Evolutionary conservation across 202 grass and related monocot genomes (phyloP).

Genomic region (Schoenoplectus tabernaemontani): DNA sequence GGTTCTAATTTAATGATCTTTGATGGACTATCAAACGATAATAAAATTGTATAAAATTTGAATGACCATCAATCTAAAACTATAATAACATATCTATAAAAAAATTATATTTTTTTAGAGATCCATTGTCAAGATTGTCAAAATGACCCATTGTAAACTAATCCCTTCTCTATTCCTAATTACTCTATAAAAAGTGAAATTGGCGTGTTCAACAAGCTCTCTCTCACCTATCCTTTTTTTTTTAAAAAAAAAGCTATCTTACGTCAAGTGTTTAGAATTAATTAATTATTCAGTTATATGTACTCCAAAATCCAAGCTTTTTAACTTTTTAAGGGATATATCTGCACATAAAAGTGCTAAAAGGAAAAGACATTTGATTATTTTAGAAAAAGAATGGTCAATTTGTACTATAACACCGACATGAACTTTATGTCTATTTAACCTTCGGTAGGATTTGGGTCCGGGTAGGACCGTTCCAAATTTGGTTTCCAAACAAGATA

Average conservation of each 20-base stretch:
- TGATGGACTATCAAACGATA: no score
- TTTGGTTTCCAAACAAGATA: neutral
- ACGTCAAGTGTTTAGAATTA: neutral
- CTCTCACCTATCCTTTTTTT: no score
- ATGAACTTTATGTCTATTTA: neutral
- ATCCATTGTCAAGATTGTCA: no score
- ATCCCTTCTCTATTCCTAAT: no score
- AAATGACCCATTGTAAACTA: no score
- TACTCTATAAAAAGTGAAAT: neutral
- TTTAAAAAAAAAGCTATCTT: no score
- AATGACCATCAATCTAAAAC: no score
- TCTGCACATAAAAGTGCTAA: neutral
- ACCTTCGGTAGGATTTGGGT: neutral
- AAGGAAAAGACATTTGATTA: neutral
- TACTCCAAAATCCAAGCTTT: constrained; percentile 7
- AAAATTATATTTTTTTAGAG: no score
- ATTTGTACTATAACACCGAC: neutral
- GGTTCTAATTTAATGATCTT: no score
- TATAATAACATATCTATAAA: no score
- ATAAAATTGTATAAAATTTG: no score
- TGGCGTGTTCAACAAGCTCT: neutral
- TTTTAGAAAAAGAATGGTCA: neutral
- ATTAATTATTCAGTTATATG: neutral
- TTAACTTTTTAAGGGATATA: neutral
- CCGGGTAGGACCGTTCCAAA: neutral